Evolutionary conservation across 495 filamentous ascomycete species (phyloP).

Genomic region (Xylaria flabelliformis): DNA sequence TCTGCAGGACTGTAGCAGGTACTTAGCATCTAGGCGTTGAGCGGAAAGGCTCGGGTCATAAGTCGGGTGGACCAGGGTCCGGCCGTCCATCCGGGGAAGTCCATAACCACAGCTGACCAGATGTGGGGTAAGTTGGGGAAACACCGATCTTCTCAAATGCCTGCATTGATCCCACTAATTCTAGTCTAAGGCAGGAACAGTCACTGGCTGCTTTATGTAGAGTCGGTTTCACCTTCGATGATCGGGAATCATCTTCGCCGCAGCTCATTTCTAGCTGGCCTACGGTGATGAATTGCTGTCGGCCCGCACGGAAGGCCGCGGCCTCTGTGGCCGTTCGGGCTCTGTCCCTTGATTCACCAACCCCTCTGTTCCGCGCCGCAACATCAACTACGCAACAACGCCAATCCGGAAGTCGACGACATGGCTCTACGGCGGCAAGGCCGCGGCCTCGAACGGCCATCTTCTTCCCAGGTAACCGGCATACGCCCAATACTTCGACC

Average conservation of each 20-base stretch:
- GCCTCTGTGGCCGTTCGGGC: conserved; percentile 13
- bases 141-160: neutral
- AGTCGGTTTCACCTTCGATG: conserved; percentile 30
- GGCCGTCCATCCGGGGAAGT: neutral
- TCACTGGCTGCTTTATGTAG: neutral
- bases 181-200: neutral
- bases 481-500: neutral
- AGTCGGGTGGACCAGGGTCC: conserved; percentile 15
- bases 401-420: conserved; percentile 14
- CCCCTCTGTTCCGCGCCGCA: conserved; percentile 5
- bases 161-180: neutral
- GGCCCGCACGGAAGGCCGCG: conserved; percentile 26
- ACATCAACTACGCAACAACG: conserved; percentile 3
- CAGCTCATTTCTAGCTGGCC: conserved; percentile 37
- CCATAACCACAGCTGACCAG: neutral
- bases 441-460: conserved; percentile 71
- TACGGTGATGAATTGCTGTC: conserved; percentile 40
- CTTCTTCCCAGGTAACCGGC: conserved; percentile 77
- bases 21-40: neutral
- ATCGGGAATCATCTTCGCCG: conserved; percentile 29
- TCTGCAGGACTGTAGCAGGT: neutral
- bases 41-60: conserved; percentile 1
- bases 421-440: conserved; percentile 34
- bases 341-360: neutral
- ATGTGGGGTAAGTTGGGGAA: conserved; percentile 16